These are phyloP conservation scores for Emergomyces africanus DNA, from an alignment of 2,329 filamentous ascomycete genomes.

Conservation along the genomic window DNA sequence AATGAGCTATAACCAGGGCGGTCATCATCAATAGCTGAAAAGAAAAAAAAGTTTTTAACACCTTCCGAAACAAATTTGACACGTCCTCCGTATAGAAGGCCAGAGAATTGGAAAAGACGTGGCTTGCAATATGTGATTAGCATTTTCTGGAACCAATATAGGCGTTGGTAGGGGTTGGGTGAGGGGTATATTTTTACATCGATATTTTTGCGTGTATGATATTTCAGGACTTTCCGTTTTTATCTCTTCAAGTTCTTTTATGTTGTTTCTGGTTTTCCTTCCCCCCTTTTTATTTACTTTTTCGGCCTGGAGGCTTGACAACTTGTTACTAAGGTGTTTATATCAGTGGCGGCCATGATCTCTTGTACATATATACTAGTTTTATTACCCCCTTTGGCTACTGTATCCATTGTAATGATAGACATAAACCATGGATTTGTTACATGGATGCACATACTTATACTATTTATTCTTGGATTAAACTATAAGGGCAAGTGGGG, in stretches of 20 bases:
- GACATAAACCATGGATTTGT: background rate
- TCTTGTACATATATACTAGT: background rate
- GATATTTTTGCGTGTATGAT: background rate
- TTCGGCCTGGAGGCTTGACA: background rate
- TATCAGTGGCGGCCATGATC: background rate
- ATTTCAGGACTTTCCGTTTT: background rate
- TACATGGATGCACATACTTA: background rate
- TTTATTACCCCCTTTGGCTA: background rate
- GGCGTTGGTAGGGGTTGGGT: background rate
- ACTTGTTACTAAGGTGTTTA: background rate
- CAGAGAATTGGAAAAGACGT: background rate
- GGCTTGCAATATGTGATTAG: background rate
- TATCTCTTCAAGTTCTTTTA: background rate
- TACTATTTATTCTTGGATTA: no score
- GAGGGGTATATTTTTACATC: background rate
- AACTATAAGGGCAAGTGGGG: no score
- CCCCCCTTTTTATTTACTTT: background rate
- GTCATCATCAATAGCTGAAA: conserved; percentile 1
- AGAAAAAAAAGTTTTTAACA: background rate
- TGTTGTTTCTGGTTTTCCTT: background rate
- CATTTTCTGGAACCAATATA: background rate
- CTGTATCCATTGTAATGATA: background rate
- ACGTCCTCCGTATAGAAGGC: background rate
- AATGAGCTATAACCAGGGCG: conserved; percentile 1
- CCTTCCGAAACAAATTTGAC: background rate